Evolutionary conservation across 352 stramenopile species (phyloP).

Genomic region (Globisporangium middletonii): DNA sequence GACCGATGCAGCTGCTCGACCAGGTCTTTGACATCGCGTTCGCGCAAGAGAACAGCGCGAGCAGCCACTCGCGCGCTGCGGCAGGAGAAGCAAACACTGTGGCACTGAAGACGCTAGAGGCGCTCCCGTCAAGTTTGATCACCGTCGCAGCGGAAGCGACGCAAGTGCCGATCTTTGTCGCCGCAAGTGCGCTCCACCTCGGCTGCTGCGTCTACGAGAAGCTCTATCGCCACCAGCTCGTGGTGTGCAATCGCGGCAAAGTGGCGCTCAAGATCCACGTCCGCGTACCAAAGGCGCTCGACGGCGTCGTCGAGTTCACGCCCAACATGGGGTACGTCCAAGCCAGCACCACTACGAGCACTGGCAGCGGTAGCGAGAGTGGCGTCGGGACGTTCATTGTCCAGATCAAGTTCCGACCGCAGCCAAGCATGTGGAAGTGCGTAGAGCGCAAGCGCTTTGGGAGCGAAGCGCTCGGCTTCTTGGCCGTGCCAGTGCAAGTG

Average conservation of each 20-base stretch:
- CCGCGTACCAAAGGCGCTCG: conserved; percentile 56
- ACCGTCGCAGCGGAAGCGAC: conserved; percentile 22
- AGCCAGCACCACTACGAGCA: not conserved
- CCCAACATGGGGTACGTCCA: conserved; percentile 88
- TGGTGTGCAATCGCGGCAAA: conserved; percentile 84
- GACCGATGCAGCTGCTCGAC: conserved; percentile 27
- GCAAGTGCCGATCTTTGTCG: conserved; percentile 41
- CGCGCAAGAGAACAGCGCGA: conserved; percentile 1
- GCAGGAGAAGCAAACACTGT: not conserved
- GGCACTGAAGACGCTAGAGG: not conserved
- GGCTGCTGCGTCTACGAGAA: conserved; percentile 83
- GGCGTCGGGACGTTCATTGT: conserved; percentile 47
- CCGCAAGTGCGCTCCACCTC: conserved; percentile 49
- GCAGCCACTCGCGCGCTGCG: not conserved
- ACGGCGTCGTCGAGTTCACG: conserved; percentile 66
- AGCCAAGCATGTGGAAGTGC: conserved; percentile 33
- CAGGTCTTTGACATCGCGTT: conserved; percentile 37
- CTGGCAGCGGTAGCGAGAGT: not conserved
- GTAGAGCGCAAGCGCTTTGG: conserved; percentile 43
- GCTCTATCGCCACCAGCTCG: conserved; percentile 77
- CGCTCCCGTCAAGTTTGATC: conserved; percentile 11
- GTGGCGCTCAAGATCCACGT: conserved; percentile 81
- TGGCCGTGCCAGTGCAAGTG: conserved; percentile 43
- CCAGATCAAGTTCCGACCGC: conserved; percentile 64
- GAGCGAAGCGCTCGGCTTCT: conserved; percentile 22